A percentile compares a stretch with the other conserved stretches of the same genome.
These are phyloP conservation scores for Coelastrella sp. DNA, from an alignment of 139 green algal species.

Conservation along the genomic window DNA sequence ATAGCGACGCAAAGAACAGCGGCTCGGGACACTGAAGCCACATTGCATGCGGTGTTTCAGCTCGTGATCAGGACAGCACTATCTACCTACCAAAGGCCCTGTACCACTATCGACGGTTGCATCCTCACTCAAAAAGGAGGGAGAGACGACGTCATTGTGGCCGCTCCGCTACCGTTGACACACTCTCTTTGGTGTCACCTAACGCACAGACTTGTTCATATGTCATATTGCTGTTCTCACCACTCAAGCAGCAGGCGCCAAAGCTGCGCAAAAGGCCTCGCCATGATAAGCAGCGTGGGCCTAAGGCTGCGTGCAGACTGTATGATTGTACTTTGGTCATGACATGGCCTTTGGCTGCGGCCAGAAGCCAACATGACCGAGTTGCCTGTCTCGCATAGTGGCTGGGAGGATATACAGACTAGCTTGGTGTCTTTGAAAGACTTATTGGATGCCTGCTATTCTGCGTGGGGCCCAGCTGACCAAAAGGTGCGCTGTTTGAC, in stretches of 20 bases:
- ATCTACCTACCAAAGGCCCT: too few species aligned
- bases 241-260: not conserved
- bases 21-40: too few species aligned
- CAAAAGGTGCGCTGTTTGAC: not conserved
- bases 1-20: too few species aligned
- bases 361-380: not conserved
- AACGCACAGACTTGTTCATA: too few species aligned
- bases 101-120: too few species aligned
- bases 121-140: too few species aligned
- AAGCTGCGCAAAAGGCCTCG: not conserved
- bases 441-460: not conserved
- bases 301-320: not conserved
- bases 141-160: too few species aligned
- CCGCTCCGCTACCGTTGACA: too few species aligned
- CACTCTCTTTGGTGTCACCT: too few species aligned
- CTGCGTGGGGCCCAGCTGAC: not conserved
- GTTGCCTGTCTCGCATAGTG: not conserved
- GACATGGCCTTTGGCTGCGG: not conserved
- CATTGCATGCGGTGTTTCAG: too few species aligned
- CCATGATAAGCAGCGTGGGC: not conserved
- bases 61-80: too few species aligned
- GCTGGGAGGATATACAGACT: conserved; percentile 13
- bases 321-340: not conserved
- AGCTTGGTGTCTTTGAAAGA: not conserved
- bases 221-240: too few species aligned